Conservation (phyloP, 345 rosid genomes). For the Streptanthus diversifolius region DNA sequence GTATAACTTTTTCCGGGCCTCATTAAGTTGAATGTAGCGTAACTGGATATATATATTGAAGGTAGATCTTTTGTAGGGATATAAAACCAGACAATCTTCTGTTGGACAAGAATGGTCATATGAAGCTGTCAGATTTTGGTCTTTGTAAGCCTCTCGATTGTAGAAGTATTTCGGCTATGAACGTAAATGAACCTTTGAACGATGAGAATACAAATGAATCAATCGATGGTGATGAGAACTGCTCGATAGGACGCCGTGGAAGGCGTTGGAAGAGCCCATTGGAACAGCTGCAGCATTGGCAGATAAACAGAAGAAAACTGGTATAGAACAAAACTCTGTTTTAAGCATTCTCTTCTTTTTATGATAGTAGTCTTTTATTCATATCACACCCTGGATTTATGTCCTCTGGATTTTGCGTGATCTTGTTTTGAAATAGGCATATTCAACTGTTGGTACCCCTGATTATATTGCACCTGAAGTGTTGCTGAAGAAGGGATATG, state of each 20-base stretch:
- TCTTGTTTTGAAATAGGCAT: constrained; percentile 53
- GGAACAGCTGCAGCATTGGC: constrained; percentile 92
- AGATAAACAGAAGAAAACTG: constrained; percentile 81
- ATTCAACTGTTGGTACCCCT: constrained; percentile 90
- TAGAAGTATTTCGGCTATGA: constrained; percentile 59
- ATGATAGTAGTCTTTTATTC: background rate
- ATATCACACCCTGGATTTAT: background rate
- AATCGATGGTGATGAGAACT: constrained; percentile 53
- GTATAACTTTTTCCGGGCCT: constrained; percentile 14
- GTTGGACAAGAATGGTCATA: constrained; percentile 84
- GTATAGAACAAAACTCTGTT: constrained; percentile 36
- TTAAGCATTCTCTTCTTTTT: background rate
- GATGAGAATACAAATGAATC: constrained; percentile 65
- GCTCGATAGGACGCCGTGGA: constrained; percentile 50
- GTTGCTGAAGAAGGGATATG: constrained; percentile 88
- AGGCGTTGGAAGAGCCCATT: constrained; percentile 73
- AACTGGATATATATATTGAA: constrained; percentile 7
- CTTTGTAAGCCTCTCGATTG: constrained; percentile 97
- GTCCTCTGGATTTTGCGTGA: constrained; percentile 6
- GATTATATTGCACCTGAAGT: constrained; percentile 99
- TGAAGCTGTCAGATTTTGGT: constrained; percentile 97
- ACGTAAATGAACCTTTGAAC: constrained; percentile 68
- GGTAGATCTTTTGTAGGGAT: constrained; percentile 52
- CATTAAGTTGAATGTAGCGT: background rate
- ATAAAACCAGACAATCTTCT: constrained; percentile 94